Percentiles rank a stretch among this genome's conserved stretches.
Conservation (phyloP, 116 monocot genomes). For the Zostera marina region DNA sequence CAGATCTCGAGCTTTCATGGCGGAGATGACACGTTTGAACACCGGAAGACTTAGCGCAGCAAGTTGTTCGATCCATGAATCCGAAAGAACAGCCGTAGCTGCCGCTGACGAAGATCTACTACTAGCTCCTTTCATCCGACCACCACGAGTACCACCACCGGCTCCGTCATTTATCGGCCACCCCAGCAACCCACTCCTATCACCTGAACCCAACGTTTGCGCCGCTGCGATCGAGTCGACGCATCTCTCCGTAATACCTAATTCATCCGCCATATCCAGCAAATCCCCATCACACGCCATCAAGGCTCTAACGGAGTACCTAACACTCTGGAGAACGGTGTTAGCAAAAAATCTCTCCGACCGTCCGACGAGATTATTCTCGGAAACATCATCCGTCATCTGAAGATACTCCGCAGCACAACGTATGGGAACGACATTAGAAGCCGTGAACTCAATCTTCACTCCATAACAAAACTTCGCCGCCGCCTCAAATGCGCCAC, state of each 20-base stretch:
- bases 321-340: constrained; percentile 44
- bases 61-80: constrained; percentile 60
- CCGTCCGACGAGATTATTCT: constrained; percentile 50
- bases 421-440: constrained; percentile 46
- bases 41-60: constrained; percentile 41
- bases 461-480: constrained; percentile 96
- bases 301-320: constrained; percentile 46
- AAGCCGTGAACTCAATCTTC: constrained; percentile 61
- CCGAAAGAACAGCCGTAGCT: constrained; percentile 5
- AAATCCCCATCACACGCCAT: constrained; percentile 60
- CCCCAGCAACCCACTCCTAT: constrained; percentile 35
- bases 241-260: constrained; percentile 51
- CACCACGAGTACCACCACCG: constrained; percentile 4
- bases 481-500: constrained; percentile 62
- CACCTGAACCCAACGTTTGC: constrained; percentile 18
- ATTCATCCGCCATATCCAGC: constrained; percentile 50
- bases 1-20: constrained; percentile 41
- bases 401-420: constrained; percentile 92
- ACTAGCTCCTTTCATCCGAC: constrained; percentile 18
- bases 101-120: constrained; percentile 4
- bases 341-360: constrained; percentile 57
- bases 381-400: constrained; percentile 67
- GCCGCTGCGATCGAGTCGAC: constrained; percentile 51
- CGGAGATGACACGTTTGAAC: constrained; percentile 56
- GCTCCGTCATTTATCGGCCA: constrained; percentile 42